Percentiles rank a stretch among this genome's conserved stretches.
Conservation (phyloP, 805 yeast genomes). For the Wickerhamomyces bovis region DNA sequence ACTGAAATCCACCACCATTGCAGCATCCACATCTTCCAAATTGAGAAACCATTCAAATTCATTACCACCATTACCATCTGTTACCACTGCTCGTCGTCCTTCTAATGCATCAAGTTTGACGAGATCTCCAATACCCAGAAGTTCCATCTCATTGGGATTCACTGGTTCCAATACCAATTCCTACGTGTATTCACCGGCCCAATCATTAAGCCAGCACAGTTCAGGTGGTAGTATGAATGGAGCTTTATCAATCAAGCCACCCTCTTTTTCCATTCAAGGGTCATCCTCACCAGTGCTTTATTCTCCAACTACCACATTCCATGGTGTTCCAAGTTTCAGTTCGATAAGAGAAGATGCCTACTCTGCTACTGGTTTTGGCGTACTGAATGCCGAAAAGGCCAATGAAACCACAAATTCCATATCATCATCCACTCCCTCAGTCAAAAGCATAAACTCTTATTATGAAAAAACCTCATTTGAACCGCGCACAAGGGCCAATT, state of each 20-base stretch:
- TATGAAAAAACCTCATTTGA: slow-evolving; percentile 9
- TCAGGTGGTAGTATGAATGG: slow-evolving; percentile 1
- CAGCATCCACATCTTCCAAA: background rate
- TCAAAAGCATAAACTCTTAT: slow-evolving; percentile 14
- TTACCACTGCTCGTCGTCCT: slow-evolving; percentile 25
- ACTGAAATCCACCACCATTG: background rate
- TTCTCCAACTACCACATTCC: slow-evolving; percentile 16
- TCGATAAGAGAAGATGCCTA: slow-evolving; percentile 14
- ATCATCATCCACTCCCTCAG: slow-evolving; percentile 16
- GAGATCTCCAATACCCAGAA: slow-evolving; percentile 21
- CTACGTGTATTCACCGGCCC: slow-evolving; percentile 20
- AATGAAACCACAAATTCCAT: background rate
- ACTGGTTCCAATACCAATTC: slow-evolving; percentile 20
- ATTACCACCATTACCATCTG: slow-evolving; percentile 29
- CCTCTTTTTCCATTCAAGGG: slow-evolving; percentile 6
- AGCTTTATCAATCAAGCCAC: slow-evolving; percentile 16
- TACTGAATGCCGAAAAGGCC: background rate
- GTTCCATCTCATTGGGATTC: slow-evolving; percentile 20
- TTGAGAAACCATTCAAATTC: slow-evolving; percentile 21
- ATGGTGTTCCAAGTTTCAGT: slow-evolving; percentile 1
- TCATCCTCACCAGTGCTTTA: slow-evolving; percentile 22
- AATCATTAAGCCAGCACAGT: slow-evolving; percentile 4
- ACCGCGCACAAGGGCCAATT: slow-evolving; percentile 9
- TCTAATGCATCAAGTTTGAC: slow-evolving; percentile 20
- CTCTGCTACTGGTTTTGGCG: slow-evolving; percentile 1